Percentiles rank a stretch among this genome's conserved stretches.
Conservation (phyloP, 495 filamentous ascomycete genomes). For the Trichoderma gamsii region DNA sequence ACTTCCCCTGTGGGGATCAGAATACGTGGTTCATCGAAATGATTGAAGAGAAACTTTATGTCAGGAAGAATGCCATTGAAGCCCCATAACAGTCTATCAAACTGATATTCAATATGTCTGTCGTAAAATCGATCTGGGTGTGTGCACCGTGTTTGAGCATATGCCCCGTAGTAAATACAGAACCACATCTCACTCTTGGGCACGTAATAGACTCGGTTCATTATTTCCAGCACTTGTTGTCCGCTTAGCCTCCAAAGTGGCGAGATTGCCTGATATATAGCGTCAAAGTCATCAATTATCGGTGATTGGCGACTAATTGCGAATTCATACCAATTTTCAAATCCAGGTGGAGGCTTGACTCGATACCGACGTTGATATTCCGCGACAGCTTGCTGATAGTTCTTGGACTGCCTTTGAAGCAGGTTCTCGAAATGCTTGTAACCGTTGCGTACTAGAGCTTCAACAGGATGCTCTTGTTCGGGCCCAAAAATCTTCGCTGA, state of each 20-base stretch:
- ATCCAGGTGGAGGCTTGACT: constrained; percentile 50
- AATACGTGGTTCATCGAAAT: constrained; percentile 66
- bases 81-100: not conserved
- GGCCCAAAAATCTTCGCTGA: not conserved
- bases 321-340: constrained; percentile 61
- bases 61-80: constrained; percentile 53
- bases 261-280: constrained; percentile 25
- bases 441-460: constrained; percentile 37
- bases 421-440: constrained; percentile 30
- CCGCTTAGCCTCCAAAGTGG: constrained; percentile 28
- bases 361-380: constrained; percentile 51
- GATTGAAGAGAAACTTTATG: constrained; percentile 68
- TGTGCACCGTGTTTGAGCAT: constrained; percentile 9
- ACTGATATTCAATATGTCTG: constrained; percentile 17
- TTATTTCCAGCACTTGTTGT: constrained; percentile 18
- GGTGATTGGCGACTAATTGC: constrained; percentile 51
- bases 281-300: constrained; percentile 69
- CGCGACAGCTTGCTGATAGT: constrained; percentile 33
- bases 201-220: not conserved
- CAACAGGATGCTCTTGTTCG: constrained; percentile 38
- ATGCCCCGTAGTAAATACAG: not conserved
- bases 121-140: constrained; percentile 26
- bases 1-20: constrained; percentile 31
- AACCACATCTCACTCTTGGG: not conserved
- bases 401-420: constrained; percentile 41